Evolutionary conservation across 1,139 yeast species (phyloP), one percentile per base, ranked within the genome.

Genomic region (Diutina catenulata): DNA sequence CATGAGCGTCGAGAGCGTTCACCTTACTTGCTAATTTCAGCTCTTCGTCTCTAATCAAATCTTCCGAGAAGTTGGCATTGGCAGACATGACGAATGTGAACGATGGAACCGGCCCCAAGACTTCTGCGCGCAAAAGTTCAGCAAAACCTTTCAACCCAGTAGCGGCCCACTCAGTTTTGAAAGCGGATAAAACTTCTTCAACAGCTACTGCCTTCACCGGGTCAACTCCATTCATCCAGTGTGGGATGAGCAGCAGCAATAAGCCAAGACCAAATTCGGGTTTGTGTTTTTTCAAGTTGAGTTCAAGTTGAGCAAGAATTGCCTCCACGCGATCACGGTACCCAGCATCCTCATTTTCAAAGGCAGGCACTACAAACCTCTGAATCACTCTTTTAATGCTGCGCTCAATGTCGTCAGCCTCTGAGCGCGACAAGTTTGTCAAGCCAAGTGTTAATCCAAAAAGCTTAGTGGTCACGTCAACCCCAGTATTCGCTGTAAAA

Each of bases 261-360:
- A 91, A 59, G 23, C 79, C 78, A 64, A 91, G 62, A 14, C 99
- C 99, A 59, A 87, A 88, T 42, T 86, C 86, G 0, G 97, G 81
- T 48, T 81, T 87, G 45, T 87, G 94, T 47, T 84, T 88, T 48
- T 86, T 83, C 55, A 84, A 80, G 33, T 76, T 64, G 28, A 91
- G 62, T 53, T 91, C 98, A 33, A 88, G 64, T 54, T 88, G 97
- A 55, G 87, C 94, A 33, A 93, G 65, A 36, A 91, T 73, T 0
- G 95, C 97, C 41, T 82, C 80, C 14, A 91, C 70, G 48, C 88
- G 76, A 25, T 72, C 66, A 29, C 68, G 64, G 29, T 67, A 55
- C 1, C 62, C 56, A 14, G 50, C 54, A 13, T 56, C 51, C 9
- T 33, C 38, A 13, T 38, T 37, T n/a, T 39, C 40, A 16, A 74